These are phyloP conservation scores for Arthroderma uncinatum DNA, from an alignment of 2,329 filamentous ascomycete genomes.

Conservation along the genomic window DNA sequence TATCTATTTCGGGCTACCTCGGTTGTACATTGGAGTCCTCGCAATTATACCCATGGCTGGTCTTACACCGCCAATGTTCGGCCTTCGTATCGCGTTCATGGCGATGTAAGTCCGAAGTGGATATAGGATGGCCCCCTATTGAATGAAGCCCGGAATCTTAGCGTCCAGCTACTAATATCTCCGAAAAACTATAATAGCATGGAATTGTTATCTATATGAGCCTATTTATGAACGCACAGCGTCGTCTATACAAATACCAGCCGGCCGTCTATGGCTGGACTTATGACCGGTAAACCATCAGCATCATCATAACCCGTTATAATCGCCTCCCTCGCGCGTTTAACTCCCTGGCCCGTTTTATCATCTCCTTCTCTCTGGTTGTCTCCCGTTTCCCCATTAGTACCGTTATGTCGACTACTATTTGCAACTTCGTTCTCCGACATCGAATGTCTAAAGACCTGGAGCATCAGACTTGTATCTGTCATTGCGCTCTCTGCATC, in stretches of 20 bases:
- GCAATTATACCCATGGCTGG: too few relatives aligned
- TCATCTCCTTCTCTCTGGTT: neutral
- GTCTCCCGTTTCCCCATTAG: neutral
- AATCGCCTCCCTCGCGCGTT: neutral
- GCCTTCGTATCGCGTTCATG: too few relatives aligned
- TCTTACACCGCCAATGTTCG: too few relatives aligned
- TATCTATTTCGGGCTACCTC: too few relatives aligned
- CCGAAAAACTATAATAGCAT: too few relatives aligned
- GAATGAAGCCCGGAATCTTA: too few relatives aligned
- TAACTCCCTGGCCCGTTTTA: neutral
- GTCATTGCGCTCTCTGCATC: slow-evolving; percentile 4
- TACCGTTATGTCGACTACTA: neutral
- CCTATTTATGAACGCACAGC: too few relatives aligned
- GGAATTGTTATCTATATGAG: too few relatives aligned
- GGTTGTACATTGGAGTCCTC: too few relatives aligned
- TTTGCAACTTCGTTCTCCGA: neutral
- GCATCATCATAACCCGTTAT: neutral
- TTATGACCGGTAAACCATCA: neutral
- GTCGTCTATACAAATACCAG: neutral
- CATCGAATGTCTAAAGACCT: neutral
- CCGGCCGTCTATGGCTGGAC: neutral
- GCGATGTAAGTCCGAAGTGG: too few relatives aligned
- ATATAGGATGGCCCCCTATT: too few relatives aligned
- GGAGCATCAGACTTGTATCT: neutral
- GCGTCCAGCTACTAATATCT: too few relatives aligned